Base-by-base conservation (phyloP, 2,329 filamentous ascomycete species). In the Aspergillus chevalieri region DNA sequence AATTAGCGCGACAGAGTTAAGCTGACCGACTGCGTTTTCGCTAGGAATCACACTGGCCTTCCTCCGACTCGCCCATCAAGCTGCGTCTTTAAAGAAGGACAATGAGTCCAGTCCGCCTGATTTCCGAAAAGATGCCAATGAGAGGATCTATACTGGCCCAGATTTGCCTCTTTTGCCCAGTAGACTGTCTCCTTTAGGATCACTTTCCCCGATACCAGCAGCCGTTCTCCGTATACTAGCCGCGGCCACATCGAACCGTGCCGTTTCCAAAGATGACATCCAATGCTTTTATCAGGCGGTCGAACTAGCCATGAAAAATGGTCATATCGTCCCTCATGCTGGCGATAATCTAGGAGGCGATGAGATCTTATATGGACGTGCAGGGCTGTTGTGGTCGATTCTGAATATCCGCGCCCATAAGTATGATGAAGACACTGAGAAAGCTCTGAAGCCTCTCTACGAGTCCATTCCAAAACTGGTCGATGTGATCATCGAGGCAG, bases 341-440 rank as follows among this genome's bases (percentile, higher is more conserved):
- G 61, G 54, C 33, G 55, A 53, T 10, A 56, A 56, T 14, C 61
- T 66, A 46, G 70, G 70, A 7, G 63, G 59, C 1, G 70, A 73
- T 44, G 70, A 73, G 45, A 52, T 70, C 28, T 39, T 73, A 4
- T 71, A 63, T 49, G 70, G 70, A 8, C 65, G 70, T 17, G 62
- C 64, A 28, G 70, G 70, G 1, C 52, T 73, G 4, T 48, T 73
- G 1, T 69, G 66, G 65, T 52, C 57, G 1, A 50, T 72, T 4
- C 41, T 72, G 39, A 70, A 69, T 28, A 51, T 72, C 15, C 57
- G 69, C 39, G 49, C 54, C 6, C 58, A 62, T 41, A n/a, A 26
- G 6, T 62, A 58, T 19, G 56, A 63, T 47, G 51, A 57, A 1
- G 28, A 57, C 12, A 59, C 57, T 8, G 43, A 46, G 5, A 52